Conservation (phyloP, 192 early-diverging fungal genomes). For the Podila epicladia region DNA sequence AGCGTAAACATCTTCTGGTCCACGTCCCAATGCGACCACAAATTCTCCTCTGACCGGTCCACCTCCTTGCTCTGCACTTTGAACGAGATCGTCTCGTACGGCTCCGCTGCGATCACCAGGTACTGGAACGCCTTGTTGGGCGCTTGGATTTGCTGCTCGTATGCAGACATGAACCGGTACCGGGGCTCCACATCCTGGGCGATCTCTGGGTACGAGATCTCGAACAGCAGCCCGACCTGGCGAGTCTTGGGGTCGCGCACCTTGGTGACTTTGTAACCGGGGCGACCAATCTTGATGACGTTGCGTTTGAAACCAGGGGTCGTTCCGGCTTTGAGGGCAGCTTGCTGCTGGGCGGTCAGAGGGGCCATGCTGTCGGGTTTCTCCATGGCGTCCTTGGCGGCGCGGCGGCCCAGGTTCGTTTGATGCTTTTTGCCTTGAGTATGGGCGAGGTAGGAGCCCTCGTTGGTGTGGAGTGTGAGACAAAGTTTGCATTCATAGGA, state of each 20-base stretch:
- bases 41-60: conserved; percentile 85
- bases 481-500: conserved; percentile 88
- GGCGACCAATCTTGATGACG: conserved; percentile 94
- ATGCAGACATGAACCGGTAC: conserved; percentile 97
- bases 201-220: conserved; percentile 96
- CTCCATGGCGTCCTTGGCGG: conserved; percentile 86
- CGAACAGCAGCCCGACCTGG: conserved; percentile 92
- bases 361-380: conserved; percentile 54
- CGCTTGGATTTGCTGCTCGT: conserved; percentile 91
- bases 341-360: conserved; percentile 50
- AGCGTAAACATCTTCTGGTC: conserved; percentile 88
- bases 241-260: conserved; percentile 86
- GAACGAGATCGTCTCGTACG: conserved; percentile 95
- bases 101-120: conserved; percentile 93
- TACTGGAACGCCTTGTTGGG: conserved; percentile 93
- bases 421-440: conserved; percentile 99
- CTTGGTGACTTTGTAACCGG: conserved; percentile 94
- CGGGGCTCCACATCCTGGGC: conserved; percentile 83
- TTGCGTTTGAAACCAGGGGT: conserved; percentile 70
- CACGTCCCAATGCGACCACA: conserved; percentile 96
- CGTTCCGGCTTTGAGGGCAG: conserved; percentile 53
- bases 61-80: conserved; percentile 94
- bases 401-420: conserved; percentile 89
- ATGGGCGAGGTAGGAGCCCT: conserved; percentile 95
- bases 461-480: conserved; percentile 88